phyloP scores from a whole-genome alignment of 2,329 filamentous ascomycete genomes.

The Aspergillus melleus region DNA sequence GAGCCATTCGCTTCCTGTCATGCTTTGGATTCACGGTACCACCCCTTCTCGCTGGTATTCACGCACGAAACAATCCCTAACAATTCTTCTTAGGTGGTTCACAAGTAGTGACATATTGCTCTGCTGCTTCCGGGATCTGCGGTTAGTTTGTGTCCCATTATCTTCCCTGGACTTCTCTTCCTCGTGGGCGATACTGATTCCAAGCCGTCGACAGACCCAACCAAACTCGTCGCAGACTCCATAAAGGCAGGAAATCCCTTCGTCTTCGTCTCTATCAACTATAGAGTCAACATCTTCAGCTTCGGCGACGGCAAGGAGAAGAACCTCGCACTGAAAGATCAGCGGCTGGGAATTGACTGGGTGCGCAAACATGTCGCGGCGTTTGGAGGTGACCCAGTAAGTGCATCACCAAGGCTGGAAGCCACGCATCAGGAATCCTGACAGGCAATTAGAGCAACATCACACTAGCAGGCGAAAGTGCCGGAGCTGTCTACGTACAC shows the following conservation, averaged over 20 bases:
- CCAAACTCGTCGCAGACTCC: constrained; percentile 39
- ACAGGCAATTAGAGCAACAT: constrained; percentile 33
- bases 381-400: constrained; percentile 43
- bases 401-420: constrained; percentile 1
- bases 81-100: constrained; percentile 35
- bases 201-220: constrained; percentile 29
- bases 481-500: constrained; percentile 48
- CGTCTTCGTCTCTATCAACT: constrained; percentile 46
- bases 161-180: too few species aligned
- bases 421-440: neutral
- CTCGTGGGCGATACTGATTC: neutral
- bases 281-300: constrained; percentile 48
- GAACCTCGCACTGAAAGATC: constrained; percentile 43
- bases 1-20: constrained; percentile 34
- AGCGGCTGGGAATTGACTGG: constrained; percentile 40
- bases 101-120: constrained; percentile 48
- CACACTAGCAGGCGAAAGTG: constrained; percentile 49
- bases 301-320: constrained; percentile 44
- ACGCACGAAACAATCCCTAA: neutral
- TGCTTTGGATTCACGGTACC: constrained; percentile 49
- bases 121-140: constrained; percentile 43
- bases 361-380: constrained; percentile 40
- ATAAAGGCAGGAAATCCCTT: constrained; percentile 35
- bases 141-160: constrained; percentile 28
- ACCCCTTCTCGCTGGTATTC: neutral